Evolutionary conservation across 192 early-diverging fungal species (phyloP).

Genomic region (Lobosporangium transversale): DNA sequence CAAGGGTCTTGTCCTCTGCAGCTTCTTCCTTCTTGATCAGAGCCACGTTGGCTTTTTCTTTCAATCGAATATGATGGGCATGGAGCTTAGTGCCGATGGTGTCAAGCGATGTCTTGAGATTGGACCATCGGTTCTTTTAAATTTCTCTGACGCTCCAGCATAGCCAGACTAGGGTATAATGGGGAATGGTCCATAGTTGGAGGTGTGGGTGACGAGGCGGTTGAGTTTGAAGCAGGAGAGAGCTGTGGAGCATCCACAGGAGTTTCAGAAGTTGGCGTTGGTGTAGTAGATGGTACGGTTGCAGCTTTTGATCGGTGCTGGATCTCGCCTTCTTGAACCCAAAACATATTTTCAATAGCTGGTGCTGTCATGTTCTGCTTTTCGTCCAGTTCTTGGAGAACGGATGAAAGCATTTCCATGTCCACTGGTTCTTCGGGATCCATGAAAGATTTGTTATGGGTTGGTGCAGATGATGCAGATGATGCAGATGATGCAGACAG

Average conservation of each 20-base stretch:
- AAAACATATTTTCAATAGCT: conserved; percentile 50
- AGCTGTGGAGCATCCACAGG: too few relatives aligned
- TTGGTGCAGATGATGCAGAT: background rate
- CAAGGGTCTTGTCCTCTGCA: conserved; percentile 18
- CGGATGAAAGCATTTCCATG: conserved; percentile 19
- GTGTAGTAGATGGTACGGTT: conserved; percentile 17
- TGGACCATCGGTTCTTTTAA: conserved; percentile 41
- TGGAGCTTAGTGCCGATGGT: conserved; percentile 27
- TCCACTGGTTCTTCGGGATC: conserved; percentile 4
- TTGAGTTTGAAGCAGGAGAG: background rate
- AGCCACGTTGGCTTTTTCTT: conserved; percentile 15
- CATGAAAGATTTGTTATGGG: background rate
- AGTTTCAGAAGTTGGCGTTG: too few relatives aligned
- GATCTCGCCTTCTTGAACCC: conserved; percentile 52
- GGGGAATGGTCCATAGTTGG: conserved; percentile 15
- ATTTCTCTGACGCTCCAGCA: conserved; percentile 35
- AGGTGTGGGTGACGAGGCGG: background rate
- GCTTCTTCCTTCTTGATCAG: conserved; percentile 18
- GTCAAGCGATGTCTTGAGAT: conserved; percentile 35
- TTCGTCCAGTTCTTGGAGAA: conserved; percentile 45
- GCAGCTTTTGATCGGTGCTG: conserved; percentile 25
- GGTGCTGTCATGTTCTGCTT: conserved; percentile 35
- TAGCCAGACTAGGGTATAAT: conserved; percentile 32
- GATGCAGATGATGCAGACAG: background rate
- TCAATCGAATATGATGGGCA: conserved; percentile 16